Evolutionary conservation across 2,329 filamentous ascomycete genomes (phyloP).

Genomic region (Alternaria postmessia): DNA sequence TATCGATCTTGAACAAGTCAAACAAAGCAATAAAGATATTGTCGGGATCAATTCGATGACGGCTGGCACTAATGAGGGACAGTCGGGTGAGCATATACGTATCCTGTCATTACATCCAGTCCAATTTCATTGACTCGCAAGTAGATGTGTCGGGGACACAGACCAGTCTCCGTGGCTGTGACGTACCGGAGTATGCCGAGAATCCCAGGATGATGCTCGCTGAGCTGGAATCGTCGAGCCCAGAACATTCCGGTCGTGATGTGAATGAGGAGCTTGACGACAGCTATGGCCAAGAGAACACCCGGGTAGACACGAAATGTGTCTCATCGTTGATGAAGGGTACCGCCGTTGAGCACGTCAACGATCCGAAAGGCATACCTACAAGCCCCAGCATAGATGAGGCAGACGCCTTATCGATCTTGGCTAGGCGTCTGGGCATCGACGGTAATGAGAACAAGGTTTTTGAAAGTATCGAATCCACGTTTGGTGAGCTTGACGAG

Average conservation of each 20-base stretch:
- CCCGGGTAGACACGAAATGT: neutral
- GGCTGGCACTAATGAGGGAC: neutral
- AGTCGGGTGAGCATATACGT: neutral
- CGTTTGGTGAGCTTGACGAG: neutral
- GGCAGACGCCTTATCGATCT: neutral
- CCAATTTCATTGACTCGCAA: neutral
- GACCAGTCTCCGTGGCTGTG: neutral
- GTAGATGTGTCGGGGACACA: neutral
- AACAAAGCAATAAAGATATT: neutral
- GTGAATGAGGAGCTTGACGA: neutral
- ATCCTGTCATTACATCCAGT: neutral
- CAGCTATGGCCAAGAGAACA: neutral
- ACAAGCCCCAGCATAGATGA: neutral
- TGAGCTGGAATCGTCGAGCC: conserved; percentile 5
- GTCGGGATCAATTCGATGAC: neutral
- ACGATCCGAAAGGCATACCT: neutral
- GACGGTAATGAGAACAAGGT: neutral
- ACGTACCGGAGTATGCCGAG: neutral
- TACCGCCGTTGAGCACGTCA: neutral
- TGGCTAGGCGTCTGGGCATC: neutral
- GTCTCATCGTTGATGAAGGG: neutral
- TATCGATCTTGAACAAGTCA: neutral
- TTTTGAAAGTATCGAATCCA: neutral
- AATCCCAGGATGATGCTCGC: conserved; percentile 14
- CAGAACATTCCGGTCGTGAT: neutral